These are phyloP conservation scores for Penicillium canariense DNA, from an alignment of 495 filamentous ascomycete genomes.

Conservation along the genomic window DNA sequence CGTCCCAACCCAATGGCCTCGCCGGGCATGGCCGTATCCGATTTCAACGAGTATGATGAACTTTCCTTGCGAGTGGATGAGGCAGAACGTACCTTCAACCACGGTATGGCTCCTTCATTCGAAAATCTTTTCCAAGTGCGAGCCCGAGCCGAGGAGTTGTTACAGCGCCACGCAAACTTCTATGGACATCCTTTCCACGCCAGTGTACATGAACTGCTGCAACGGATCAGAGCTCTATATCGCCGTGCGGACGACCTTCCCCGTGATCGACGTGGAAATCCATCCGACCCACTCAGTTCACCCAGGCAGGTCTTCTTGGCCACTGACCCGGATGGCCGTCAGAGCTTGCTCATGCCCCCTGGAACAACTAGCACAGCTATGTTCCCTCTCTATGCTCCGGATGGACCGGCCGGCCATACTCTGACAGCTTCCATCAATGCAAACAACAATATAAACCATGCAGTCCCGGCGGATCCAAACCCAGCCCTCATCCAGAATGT, in stretches of 20 bases:
- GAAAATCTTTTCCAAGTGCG: not conserved
- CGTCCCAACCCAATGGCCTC: no score
- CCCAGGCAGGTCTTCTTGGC: not conserved
- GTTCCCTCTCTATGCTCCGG: not conserved
- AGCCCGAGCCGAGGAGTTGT: not conserved
- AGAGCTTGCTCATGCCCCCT: conserved; percentile 9
- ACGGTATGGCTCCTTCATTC: not conserved
- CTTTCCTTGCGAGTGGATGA: not conserved
- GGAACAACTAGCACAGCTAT: not conserved
- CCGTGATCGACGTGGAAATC: not conserved
- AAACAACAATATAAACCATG: conserved; percentile 12
- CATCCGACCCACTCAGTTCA: not conserved
- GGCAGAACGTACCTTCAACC: not conserved
- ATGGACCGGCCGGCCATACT: not conserved
- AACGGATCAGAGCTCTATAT: conserved; percentile 5
- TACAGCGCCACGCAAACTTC: not conserved
- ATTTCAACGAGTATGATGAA: not conserved
- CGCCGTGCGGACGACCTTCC: conserved; percentile 5
- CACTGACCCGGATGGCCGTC: conserved; percentile 5
- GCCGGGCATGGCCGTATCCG: not conserved
- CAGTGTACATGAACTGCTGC: not conserved
- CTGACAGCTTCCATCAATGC: conserved; percentile 15
- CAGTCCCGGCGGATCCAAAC: conserved; percentile 37
- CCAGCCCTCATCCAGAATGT: conserved; percentile 35
- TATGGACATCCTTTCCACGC: not conserved